A percentile compares a stretch with the other conserved stretches of the same genome.
Conservation (phyloP, 164 flowering plant genomes). For the Sextonia rubra region DNA sequence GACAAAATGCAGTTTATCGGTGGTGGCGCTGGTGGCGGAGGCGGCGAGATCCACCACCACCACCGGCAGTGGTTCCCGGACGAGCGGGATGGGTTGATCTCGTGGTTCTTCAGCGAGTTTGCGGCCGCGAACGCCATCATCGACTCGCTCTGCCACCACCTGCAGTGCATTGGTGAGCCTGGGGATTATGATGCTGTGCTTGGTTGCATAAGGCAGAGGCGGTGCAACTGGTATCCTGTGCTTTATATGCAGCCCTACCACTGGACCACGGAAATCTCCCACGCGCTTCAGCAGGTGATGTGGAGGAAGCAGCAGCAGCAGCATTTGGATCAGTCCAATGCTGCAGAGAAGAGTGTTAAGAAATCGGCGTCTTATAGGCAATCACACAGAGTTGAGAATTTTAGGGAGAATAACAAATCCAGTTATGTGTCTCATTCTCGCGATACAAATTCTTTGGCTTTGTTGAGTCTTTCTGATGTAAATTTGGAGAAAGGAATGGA, state of each 20-base stretch:
- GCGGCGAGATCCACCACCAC: slow-evolving; percentile 26
- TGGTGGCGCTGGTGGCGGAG: slow-evolving; percentile 6
- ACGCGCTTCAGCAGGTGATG: slow-evolving; percentile 56
- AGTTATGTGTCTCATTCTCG: slow-evolving; percentile 16
- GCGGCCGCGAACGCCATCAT: slow-evolving; percentile 90
- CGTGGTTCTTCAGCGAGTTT: slow-evolving; percentile 76
- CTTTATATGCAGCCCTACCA: slow-evolving; percentile 86
- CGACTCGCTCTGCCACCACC: slow-evolving; percentile 65
- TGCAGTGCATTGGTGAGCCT: slow-evolving; percentile 48
- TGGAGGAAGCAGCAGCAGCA: slow-evolving; percentile 45
- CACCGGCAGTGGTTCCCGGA: slow-evolving; percentile 54
- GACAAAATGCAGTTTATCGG: slow-evolving; percentile 57
- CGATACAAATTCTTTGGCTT: slow-evolving; percentile 18
- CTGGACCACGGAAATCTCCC: slow-evolving; percentile 53
- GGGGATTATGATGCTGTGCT: slow-evolving; percentile 70
- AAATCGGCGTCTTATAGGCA: slow-evolving; percentile 30
- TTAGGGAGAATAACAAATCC: slow-evolving; percentile 28
- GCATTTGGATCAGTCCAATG: slow-evolving; percentile 8
- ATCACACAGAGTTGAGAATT: slow-evolving; percentile 30
- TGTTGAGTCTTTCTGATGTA: slow-evolving; percentile 2
- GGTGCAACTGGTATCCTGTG: slow-evolving; percentile 73
- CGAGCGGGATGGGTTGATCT: slow-evolving; percentile 72
- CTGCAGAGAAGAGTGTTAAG: slow-evolving; percentile 37
- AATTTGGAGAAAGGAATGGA: slow-evolving; percentile 18
- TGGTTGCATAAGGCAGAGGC: slow-evolving; percentile 60